Base-by-base conservation (phyloP, 208 protist genomes). In the Wallacemonas sp. region DNA sequence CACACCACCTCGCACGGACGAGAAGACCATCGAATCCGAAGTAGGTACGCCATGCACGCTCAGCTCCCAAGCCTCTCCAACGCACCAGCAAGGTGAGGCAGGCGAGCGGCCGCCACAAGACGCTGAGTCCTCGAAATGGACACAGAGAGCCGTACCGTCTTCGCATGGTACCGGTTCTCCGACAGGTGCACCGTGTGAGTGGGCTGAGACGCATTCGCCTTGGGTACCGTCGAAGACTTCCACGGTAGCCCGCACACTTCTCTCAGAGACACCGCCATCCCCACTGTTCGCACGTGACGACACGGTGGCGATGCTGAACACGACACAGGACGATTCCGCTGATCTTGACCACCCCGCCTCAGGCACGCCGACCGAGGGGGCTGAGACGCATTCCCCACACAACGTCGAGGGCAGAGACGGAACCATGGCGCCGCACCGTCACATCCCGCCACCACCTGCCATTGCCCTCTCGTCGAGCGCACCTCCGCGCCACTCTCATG, bases 11-110 rank as follows among this genome's bases (percentile, higher is more conserved):
- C 51, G 51, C 24, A 27, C 51, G 24, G 30, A 38, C 51, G 51
- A 39, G 12, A 58, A 58, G 51, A 58, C 51, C 15, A 58, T 58
- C 22, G 51, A 58, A 31, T 58, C 51, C 8, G 51, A 14, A 19
- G 51, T 58, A 6, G 51, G 51, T 31, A 58, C 51, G 31, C 51
- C 51, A n/a, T 58, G 24, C 31, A 33, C 51, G 51, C n/a, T 58
- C 12, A 58, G 51, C 51, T 58, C 51, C 6, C 51, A 58, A 31
- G 51, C 51, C 15, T 41, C 51, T 2, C 51, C 51, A 2, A 58
- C 51, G 26, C 51, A 58, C 0, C 3, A n/a, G 51, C 51, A 21
- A 26, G 51, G 28, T 24, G 51, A 55, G 5, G 24, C 47, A 55
- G 19, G 8, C 45, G 45, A 11, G n/a, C n/a, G n/a, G n/a, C n/a